Base-by-base conservation (phyloP, 352 stramenopile genomes). In the Phytopythium helicoides region DNA sequence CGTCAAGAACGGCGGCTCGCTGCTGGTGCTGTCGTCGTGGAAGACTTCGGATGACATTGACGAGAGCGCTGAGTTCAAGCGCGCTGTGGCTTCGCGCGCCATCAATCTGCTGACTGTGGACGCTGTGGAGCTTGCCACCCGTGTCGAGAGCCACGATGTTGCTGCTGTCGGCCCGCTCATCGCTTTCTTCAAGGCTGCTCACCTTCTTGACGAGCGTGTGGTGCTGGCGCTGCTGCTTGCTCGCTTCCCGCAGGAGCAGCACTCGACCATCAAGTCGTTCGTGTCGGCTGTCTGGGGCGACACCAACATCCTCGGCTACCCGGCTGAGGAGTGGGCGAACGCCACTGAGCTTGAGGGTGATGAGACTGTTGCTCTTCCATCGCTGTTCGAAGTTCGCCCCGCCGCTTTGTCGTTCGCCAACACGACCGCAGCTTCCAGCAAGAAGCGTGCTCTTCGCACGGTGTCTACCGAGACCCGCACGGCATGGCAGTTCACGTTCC, bases 401-500 rank as follows among this genome's bases (percentile, higher is more conserved):
- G 42, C 42, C 15, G 42, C 42, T 15, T n/a, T 49, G 1, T 47
- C 40, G 21, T 47, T 47, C 40, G 19, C 40, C 21, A 49, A 31
- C 25, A 6, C 25, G 42, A n/a, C 42, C 1, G 42, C 42, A 0
- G 68, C 63, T 22, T 67, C 71, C 7, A 86, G 73, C 68, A 87
- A 89, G 64, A 86, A 87, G 64, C 76, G 78, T 37, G 58, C 64
- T 44, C 73, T 67, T 12, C 41, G 42, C 19, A 12, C 56, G 23
- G 66, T 85, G 26, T 86, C 73, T 21, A 68, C 68, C 25, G 73
- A 79, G 45, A 89, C 76, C 18, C 71, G 73, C 65, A 81, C 72
- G 15, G 74, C 76, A 44, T 89, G 79, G 79, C 71, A 85, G 52
- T 33, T 90, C 14, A 71, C 86, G 52, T 93, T 92, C 68, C 72